A percentile compares a stretch with the other conserved stretches of the same genome.
These are phyloP conservation scores for Lomentospora prolificans DNA, from an alignment of 2,329 filamentous ascomycete species.

Conservation along the genomic window DNA sequence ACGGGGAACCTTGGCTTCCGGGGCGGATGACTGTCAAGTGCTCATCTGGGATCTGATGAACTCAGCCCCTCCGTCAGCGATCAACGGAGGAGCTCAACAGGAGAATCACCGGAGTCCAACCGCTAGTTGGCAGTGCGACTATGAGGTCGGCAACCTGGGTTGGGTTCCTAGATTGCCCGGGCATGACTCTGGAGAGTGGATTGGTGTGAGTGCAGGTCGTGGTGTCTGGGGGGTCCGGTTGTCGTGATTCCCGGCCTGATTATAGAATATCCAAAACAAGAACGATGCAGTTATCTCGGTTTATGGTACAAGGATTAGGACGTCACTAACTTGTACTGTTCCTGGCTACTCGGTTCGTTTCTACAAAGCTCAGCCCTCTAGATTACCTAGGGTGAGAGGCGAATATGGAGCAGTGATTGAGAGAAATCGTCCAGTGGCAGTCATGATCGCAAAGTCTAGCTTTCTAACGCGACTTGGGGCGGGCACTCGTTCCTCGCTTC, in stretches of 20 bases:
- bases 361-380: too few relatives aligned
- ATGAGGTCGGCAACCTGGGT: conserved; percentile 75
- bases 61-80: conserved; percentile 33
- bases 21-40: conserved; percentile 84
- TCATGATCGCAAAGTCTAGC: too few relatives aligned
- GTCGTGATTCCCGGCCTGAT: conserved; percentile 2
- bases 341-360: too few relatives aligned
- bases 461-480: too few relatives aligned
- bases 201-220: conserved; percentile 70
- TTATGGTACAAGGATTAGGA: neutral
- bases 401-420: too few relatives aligned
- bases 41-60: conserved; percentile 90
- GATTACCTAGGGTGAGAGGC: too few relatives aligned
- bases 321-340: conserved; percentile 6
- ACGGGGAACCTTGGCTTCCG: conserved; percentile 80
- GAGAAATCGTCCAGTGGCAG: too few relatives aligned
- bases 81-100: conserved; percentile 39
- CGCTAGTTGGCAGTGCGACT: conserved; percentile 75
- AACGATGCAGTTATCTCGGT: neutral
- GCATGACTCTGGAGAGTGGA: conserved; percentile 67
- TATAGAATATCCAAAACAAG: conserved; percentile 1
- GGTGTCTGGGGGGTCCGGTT: conserved; percentile 67
- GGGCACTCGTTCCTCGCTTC: too few relatives aligned
- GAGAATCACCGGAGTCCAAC: conserved; percentile 58
- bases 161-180: conserved; percentile 69